A percentile compares a stretch with the other conserved stretches of the same genome.
phyloP scores from a whole-genome alignment of 1,139 yeast genomes.

The Geotrichum histeridarum region DNA sequence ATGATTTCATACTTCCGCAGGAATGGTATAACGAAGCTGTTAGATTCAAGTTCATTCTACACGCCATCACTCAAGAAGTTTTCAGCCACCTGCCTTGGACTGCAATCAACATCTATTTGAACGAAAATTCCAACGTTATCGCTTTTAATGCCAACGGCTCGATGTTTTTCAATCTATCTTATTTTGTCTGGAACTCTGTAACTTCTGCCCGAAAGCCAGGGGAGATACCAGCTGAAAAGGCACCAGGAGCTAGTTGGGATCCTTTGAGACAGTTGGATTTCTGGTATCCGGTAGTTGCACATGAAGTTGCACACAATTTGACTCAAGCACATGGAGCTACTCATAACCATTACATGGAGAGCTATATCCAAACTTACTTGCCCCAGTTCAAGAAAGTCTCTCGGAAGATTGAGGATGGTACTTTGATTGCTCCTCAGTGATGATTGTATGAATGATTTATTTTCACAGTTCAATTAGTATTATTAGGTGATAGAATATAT shows the following conservation, averaged over 20 bases:
- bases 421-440: neutral
- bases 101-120: constrained; percentile 34
- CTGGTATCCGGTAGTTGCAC: constrained; percentile 42
- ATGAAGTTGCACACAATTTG: constrained; percentile 42
- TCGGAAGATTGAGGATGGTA: neutral
- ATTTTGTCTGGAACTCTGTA: constrained; percentile 25
- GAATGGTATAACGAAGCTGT: constrained; percentile 13
- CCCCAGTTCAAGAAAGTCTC: neutral
- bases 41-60: constrained; percentile 20
- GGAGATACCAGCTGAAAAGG: neutral
- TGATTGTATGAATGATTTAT: no score
- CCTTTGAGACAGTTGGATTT: constrained; percentile 31
- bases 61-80: constrained; percentile 16
- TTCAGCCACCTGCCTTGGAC: constrained; percentile 21
- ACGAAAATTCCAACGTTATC: constrained; percentile 26
- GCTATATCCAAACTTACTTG: constrained; percentile 12
- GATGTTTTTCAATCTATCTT: constrained; percentile 39
- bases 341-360: constrained; percentile 35
- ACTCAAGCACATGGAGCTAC: constrained; percentile 37
- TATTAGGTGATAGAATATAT: neutral
- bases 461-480: neutral
- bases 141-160: constrained; percentile 40
- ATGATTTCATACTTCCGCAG: neutral
- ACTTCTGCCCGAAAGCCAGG: constrained; percentile 17
- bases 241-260: constrained; percentile 20